Conservation (phyloP, 345 rosid species). For the Eucalyptus leucophloia region DNA sequence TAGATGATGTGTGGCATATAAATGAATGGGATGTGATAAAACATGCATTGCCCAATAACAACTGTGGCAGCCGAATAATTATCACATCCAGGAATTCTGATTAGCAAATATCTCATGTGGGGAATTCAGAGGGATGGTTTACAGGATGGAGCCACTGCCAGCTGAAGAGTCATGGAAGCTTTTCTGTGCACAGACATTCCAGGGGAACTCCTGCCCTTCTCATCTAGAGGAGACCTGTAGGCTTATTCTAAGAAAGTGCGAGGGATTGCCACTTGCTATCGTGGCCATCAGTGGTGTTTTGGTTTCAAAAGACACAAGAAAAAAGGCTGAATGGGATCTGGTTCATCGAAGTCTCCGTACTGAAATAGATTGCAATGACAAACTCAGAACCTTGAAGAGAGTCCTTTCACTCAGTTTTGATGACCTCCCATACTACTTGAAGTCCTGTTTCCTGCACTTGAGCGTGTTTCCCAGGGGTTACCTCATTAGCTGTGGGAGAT, state of each 20-base stretch:
- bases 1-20: conserved; percentile 18
- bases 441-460: conserved; percentile 26
- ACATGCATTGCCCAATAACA: conserved; percentile 9
- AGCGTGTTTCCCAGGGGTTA: conserved; percentile 25
- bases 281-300: conserved; percentile 34
- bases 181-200: conserved; percentile 20
- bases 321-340: conserved; percentile 18
- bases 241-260: conserved; percentile 18
- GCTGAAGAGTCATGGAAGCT: conserved; percentile 12
- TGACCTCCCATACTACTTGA: conserved; percentile 28
- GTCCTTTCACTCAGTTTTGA: conserved; percentile 28
- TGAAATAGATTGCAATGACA: conserved; percentile 10
- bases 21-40: conserved; percentile 19
- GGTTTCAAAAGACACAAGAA: conserved; percentile 7
- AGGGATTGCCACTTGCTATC: conserved; percentile 30
- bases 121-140: conserved; percentile 8
- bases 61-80: conserved; percentile 11
- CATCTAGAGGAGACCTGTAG: conserved; percentile 11
- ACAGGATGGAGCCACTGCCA: conserved; percentile 10
- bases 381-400: conserved; percentile 5
- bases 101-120: neutral
- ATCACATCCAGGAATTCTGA: conserved; percentile 18
- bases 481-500: neutral
- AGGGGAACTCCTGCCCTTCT: conserved; percentile 8
- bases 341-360: conserved; percentile 11